Conservation (phyloP, 805 yeast genomes). For the Vanderwaltozyma tropicalis region DNA sequence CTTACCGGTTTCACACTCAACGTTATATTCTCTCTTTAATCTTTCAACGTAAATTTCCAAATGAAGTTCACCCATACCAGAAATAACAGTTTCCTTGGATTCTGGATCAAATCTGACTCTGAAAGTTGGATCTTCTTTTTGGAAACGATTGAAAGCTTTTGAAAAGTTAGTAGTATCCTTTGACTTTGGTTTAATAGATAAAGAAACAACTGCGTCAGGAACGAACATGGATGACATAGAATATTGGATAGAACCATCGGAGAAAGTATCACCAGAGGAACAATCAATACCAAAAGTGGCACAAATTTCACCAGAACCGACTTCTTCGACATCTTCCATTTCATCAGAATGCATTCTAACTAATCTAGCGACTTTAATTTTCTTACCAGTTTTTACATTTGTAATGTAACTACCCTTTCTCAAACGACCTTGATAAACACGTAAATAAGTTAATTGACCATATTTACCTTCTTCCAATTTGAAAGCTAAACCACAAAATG, state of each 20-base stretch:
- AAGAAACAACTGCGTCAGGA: conserved; percentile 96
- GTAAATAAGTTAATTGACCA: conserved; percentile 93
- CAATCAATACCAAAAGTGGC: conserved; percentile 99
- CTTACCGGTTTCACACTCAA: conserved; percentile 89
- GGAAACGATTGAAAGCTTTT: conserved; percentile 94
- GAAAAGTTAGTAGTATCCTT: conserved; percentile 86
- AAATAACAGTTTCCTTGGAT: conserved; percentile 73
- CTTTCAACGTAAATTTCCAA: conserved; percentile 96
- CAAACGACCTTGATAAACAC: conserved; percentile 93
- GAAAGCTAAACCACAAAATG: conserved; percentile 96
- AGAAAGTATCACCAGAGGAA: conserved; percentile 96
- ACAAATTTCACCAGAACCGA: conserved; percentile 97
- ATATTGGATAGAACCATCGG: conserved; percentile 68
- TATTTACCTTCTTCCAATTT: conserved; percentile 96
- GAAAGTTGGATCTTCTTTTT: conserved; percentile 98
- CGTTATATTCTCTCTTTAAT: conserved; percentile 94
- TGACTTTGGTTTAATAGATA: conserved; percentile 78
- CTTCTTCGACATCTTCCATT: conserved; percentile 95
- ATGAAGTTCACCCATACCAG: conserved; percentile 98
- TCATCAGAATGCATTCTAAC: conserved; percentile 98
- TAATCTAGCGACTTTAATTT: conserved; percentile 82
- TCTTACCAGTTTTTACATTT: conserved; percentile 87
- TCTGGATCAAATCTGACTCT: conserved; percentile 89
- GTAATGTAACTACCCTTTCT: conserved; percentile 83
- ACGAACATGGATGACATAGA: conserved; percentile 98